These are phyloP conservation scores for Colletotrichum sidae DNA, from an alignment of 2,329 filamentous ascomycete genomes.

Conservation along the genomic window DNA sequence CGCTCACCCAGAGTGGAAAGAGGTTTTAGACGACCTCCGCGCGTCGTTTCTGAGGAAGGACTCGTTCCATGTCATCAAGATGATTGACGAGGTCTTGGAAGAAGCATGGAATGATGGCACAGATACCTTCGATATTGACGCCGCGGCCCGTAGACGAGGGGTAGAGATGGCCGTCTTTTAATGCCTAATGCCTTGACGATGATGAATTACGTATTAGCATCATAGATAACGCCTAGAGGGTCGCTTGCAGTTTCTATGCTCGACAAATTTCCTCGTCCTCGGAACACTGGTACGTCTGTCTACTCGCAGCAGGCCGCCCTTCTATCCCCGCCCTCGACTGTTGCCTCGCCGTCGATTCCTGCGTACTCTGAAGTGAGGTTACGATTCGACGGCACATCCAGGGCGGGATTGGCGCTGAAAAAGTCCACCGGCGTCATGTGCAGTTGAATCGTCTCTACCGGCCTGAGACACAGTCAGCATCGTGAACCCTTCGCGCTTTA, in stretches of 20 bases:
- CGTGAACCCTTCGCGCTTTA: neutral
- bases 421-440: constrained; percentile 62
- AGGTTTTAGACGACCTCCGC: constrained; percentile 23
- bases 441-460: constrained; percentile 63
- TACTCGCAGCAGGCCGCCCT: neutral
- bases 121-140: constrained; percentile 33
- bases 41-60: constrained; percentile 19
- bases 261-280: no score
- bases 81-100: constrained; percentile 22
- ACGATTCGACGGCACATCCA: constrained; percentile 43
- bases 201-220: no score
- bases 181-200: neutral
- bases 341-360: neutral
- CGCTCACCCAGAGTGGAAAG: constrained; percentile 37
- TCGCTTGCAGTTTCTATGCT: no score
- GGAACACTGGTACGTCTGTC: no score
- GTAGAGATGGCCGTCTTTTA: constrained; percentile 37
- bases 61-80: constrained; percentile 11
- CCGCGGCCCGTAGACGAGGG: constrained; percentile 24
- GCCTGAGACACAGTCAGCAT: constrained; percentile 39
- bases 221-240: no score
- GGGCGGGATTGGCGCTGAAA: constrained; percentile 60
- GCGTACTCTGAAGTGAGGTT: neutral
- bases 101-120: constrained; percentile 31
- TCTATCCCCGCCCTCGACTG: no score